phyloP scores from a whole-genome alignment of 2,329 filamentous ascomycete species.

The Plenodomus lindquistii region DNA sequence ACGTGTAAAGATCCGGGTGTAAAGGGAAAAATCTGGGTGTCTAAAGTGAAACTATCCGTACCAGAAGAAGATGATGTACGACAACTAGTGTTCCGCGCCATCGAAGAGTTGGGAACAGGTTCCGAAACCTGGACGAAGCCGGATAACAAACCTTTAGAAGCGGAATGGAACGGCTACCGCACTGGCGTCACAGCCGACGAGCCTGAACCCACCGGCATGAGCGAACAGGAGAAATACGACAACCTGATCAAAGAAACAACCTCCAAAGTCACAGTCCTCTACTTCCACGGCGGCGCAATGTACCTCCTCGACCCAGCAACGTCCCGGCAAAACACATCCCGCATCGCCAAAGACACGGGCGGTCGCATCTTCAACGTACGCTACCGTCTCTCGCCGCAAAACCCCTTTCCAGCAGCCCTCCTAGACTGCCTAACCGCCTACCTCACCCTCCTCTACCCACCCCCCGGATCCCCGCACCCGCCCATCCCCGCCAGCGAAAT shows the following conservation, averaged over 20 bases:
- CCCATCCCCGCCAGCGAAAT: conserved; percentile 68
- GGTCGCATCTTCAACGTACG: conserved; percentile 73
- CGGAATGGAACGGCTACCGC: conserved; percentile 77
- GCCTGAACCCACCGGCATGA: conserved; percentile 55
- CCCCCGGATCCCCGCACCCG: conserved; percentile 67
- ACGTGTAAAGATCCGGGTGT: conserved; percentile 67
- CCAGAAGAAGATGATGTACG: conserved; percentile 58
- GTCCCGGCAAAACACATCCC: conserved; percentile 62
- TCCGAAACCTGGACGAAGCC: conserved; percentile 48
- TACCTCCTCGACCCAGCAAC: conserved; percentile 71
- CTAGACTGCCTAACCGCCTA: conserved; percentile 75
- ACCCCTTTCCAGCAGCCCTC: conserved; percentile 74
- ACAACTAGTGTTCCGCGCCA: conserved; percentile 61
- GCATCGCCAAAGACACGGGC: conserved; percentile 67
- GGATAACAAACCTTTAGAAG: conserved; percentile 62
- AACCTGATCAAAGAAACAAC: conserved; percentile 69
- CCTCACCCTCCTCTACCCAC: conserved; percentile 72
- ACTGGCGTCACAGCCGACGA: conserved; percentile 56
- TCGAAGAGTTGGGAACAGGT: conserved; percentile 58
- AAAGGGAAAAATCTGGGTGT: conserved; percentile 82
- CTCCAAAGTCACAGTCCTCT: conserved; percentile 67
- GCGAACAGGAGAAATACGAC: conserved; percentile 67
- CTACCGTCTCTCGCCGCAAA: conserved; percentile 74
- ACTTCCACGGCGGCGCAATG: conserved; percentile 77
- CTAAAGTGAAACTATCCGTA: conserved; percentile 65